Conservation (phyloP, 192 early-diverging fungal genomes). For the Podila epicladia region DNA sequence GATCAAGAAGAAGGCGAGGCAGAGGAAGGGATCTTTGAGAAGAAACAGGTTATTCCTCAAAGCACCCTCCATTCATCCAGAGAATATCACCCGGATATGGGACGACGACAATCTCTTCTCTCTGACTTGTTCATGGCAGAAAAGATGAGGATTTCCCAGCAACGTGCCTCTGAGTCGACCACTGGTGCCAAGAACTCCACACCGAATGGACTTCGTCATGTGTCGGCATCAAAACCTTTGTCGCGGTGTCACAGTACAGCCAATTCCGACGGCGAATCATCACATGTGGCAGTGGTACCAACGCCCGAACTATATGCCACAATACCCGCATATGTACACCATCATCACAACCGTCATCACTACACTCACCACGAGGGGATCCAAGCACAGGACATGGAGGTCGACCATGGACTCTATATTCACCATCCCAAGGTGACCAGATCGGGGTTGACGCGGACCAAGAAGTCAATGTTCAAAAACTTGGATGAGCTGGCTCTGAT, state of each 20-base stretch:
- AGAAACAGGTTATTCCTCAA: neutral
- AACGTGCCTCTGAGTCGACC: too few relatives aligned
- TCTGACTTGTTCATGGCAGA: neutral
- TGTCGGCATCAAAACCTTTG: neutral
- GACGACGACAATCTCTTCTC: neutral
- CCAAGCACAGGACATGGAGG: neutral
- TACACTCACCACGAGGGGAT: neutral
- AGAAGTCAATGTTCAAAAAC: constrained; percentile 6
- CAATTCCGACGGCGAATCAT: neutral
- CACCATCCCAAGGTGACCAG: neutral
- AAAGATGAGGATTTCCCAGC: neutral
- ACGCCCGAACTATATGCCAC: neutral
- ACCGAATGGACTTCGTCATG: neutral
- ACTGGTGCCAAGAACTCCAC: neutral
- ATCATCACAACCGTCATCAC: too few relatives aligned
- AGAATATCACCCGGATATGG: neutral
- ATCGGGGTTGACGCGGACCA: neutral
- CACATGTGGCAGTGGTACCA: neutral
- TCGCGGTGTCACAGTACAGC: neutral
- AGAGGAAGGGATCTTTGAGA: neutral
- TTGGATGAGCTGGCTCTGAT: constrained; percentile 3
- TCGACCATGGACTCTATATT: neutral
- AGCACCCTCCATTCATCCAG: neutral
- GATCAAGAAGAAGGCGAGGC: neutral
- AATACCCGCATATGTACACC: neutral